These are phyloP conservation scores for Rhododendron vialii DNA, from an alignment of 148 eudicot genomes.

Conservation along the genomic window DNA sequence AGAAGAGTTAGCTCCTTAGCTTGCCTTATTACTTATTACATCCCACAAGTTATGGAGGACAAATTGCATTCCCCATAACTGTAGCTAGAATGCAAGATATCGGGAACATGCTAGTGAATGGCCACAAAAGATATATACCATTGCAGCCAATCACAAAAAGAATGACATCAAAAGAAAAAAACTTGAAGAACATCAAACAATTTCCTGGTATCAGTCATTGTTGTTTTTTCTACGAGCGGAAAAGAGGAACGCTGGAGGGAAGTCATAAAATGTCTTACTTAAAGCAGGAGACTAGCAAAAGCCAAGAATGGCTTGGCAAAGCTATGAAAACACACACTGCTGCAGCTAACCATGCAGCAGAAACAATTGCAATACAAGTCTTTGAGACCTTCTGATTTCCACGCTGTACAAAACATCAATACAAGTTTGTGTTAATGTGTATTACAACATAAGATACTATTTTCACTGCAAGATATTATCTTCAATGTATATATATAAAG, in stretches of 20 bases:
- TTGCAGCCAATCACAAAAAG: neutral
- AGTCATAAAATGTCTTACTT: conserved; percentile 40
- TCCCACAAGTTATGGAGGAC: neutral
- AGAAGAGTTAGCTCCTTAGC: neutral
- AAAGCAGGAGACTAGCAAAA: conserved; percentile 73
- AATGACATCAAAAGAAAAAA: neutral
- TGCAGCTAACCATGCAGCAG: conserved; percentile 59
- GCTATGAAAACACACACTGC: conserved; percentile 60
- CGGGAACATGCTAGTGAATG: neutral
- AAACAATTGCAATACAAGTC: conserved; percentile 43
- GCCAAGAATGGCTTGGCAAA: conserved; percentile 61
- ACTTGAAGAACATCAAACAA: neutral
- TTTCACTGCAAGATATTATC: neutral
- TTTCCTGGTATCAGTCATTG: neutral
- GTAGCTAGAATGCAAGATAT: neutral
- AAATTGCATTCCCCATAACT: neutral
- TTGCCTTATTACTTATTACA: neutral
- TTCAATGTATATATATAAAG: neutral
- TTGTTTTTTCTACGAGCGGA: neutral
- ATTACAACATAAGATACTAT: neutral
- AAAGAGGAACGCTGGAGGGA: neutral
- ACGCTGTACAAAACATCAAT: conserved; percentile 38
- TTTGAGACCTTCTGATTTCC: conserved; percentile 79
- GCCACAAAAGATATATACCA: neutral
- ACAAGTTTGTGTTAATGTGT: neutral